These are phyloP conservation scores for Epithemia pelagica DNA, from an alignment of 108 stramenopile genomes.

Conservation along the genomic window DNA sequence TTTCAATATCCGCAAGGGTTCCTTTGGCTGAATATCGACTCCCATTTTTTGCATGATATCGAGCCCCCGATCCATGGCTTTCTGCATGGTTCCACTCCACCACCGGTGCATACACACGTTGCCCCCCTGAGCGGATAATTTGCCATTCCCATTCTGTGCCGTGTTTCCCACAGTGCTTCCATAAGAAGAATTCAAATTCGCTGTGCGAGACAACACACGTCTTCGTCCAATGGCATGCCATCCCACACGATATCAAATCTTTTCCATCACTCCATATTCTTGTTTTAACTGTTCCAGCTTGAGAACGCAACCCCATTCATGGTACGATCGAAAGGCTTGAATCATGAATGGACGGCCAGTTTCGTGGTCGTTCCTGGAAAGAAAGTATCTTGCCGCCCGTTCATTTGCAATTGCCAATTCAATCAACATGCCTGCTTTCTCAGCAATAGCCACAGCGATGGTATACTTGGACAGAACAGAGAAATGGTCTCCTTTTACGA, in stretches of 20 bases:
- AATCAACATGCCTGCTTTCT: not conserved
- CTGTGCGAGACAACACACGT: too few species aligned
- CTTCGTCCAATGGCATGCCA: too few species aligned
- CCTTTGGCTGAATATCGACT: too few species aligned
- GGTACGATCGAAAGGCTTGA: not conserved
- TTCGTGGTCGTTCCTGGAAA: not conserved
- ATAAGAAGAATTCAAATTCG: too few species aligned
- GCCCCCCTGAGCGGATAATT: too few species aligned
- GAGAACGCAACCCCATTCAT: not conserved
- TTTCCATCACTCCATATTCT: not conserved
- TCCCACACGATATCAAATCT: not conserved
- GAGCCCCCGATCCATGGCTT: too few species aligned
- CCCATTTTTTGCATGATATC: too few species aligned
- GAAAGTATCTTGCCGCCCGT: not conserved
- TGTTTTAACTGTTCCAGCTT: not conserved
- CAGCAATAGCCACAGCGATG: not conserved
- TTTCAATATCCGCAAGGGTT: too few species aligned
- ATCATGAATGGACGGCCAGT: not conserved
- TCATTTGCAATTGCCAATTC: not conserved
- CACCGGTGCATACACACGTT: too few species aligned
- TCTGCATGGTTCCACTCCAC: too few species aligned
- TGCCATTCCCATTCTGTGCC: too few species aligned
- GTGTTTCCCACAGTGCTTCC: too few species aligned
- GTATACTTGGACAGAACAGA: conserved; percentile 1
- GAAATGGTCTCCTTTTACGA: not conserved